Evolutionary conservation across 1,139 yeast genomes (phyloP).

Genomic region (Candida sp.): DNA sequence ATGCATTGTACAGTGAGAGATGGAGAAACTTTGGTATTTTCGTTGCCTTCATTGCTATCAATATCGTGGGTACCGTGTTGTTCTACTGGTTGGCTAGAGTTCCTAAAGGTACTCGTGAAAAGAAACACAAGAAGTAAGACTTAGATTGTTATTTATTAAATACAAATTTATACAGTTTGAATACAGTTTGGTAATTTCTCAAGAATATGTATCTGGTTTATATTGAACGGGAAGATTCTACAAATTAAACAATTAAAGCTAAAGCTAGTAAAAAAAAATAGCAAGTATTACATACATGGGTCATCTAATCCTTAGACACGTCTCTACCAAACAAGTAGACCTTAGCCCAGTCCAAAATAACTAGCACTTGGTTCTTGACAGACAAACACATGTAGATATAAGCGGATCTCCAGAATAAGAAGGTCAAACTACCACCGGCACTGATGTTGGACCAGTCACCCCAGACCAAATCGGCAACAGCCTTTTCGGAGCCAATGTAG

Average conservation of each 20-base stretch:
- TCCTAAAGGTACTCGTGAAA: slow-evolving; percentile 47
- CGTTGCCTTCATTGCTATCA: slow-evolving; percentile 48
- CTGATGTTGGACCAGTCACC: slow-evolving; percentile 85
- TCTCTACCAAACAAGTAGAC: slow-evolving; percentile 91
- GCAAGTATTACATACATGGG: neutral
- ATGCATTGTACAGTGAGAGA: slow-evolving; percentile 48
- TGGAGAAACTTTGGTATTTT: slow-evolving; percentile 78
- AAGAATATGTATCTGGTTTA: neutral
- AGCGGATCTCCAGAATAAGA: slow-evolving; percentile 94
- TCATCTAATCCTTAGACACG: slow-evolving; percentile 55
- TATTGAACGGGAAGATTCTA: neutral
- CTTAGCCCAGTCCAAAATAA: slow-evolving; percentile 87
- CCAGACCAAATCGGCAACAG: slow-evolving; percentile 92
- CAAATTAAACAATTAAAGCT: neutral
- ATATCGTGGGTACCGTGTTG: slow-evolving; percentile 52
- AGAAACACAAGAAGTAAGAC: slow-evolving; percentile 14
- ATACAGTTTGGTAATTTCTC: neutral
- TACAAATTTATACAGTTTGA: neutral
- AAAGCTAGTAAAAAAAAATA: neutral
- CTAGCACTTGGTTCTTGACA: slow-evolving; percentile 84
- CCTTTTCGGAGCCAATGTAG: slow-evolving; percentile 88
- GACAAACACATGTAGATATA: slow-evolving; percentile 93
- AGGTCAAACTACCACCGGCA: slow-evolving; percentile 86
- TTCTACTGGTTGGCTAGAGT: slow-evolving; percentile 80
- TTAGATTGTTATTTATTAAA: neutral